Evolutionary conservation across 2,329 filamentous ascomycete genomes (phyloP).

Genomic region (Trichoderma aggressivum): DNA sequence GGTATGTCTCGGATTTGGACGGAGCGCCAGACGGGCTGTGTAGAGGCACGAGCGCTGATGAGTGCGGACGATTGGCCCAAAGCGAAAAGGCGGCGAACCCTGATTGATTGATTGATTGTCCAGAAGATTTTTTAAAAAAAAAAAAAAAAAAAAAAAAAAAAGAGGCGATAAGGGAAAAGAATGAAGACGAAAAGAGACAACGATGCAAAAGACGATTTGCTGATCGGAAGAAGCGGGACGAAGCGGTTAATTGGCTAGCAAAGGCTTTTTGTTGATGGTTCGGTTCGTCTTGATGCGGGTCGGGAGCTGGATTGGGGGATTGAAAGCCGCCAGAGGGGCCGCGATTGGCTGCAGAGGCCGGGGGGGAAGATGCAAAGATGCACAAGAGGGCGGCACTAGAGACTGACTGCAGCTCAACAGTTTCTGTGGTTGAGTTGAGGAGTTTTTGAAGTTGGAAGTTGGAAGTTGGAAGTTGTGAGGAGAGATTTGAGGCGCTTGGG

Average conservation of each 20-base stretch:
- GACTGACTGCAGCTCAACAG: background rate
- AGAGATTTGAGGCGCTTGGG: no score
- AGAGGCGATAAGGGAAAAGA: background rate
- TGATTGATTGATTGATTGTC: background rate
- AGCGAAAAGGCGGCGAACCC: background rate
- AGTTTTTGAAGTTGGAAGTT: background rate
- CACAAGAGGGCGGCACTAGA: background rate
- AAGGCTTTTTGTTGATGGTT: background rate
- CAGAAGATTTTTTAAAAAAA: no score
- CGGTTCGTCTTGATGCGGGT: conserved; percentile 16
- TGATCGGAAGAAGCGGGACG: conserved; percentile 17
- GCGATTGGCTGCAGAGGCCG: conserved; percentile 1
- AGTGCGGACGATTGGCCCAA: conserved; percentile 9
- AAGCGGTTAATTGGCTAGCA: background rate
- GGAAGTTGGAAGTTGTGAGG: no score
- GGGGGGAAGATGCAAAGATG: conserved; percentile 6
- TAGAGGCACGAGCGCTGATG: background rate
- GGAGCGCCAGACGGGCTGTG: background rate
- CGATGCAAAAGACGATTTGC: conserved; percentile 3
- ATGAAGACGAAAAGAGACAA: background rate
- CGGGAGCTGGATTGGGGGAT: conserved; percentile 10
- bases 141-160: no score
- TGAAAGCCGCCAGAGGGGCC: background rate
- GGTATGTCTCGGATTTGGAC: background rate
- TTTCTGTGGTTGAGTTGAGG: background rate